These are phyloP conservation scores for Carallia brachiata DNA, from an alignment of 345 rosid species.

Conservation along the genomic window DNA sequence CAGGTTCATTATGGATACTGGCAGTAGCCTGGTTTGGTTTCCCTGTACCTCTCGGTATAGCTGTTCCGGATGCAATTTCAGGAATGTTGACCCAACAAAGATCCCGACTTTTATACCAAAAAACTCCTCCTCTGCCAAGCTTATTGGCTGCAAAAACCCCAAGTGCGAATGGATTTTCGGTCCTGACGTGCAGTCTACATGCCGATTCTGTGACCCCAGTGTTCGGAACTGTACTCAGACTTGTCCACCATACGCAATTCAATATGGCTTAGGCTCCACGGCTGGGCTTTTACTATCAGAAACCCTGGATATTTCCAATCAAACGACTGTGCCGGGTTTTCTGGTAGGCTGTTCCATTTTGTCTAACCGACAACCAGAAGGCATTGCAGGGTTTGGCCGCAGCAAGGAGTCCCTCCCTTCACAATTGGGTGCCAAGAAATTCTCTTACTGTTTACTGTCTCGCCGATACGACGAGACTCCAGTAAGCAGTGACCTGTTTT, in stretches of 20 bases:
- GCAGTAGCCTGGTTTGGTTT: conserved; percentile 87
- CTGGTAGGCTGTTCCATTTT: conserved; percentile 75
- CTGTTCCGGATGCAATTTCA: conserved; percentile 54
- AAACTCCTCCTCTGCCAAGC: conserved; percentile 49
- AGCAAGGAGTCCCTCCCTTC: conserved; percentile 64
- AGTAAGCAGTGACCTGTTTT: conserved; percentile 51
- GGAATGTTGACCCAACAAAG: conserved; percentile 35
- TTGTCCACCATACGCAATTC: conserved; percentile 72
- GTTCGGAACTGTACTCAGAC: conserved; percentile 49
- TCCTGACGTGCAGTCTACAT: conserved; percentile 37
- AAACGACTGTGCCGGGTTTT: conserved; percentile 40
- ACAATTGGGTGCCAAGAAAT: conserved; percentile 65
- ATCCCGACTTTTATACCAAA: conserved; percentile 53
- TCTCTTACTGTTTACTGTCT: conserved; percentile 74
- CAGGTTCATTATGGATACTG: conserved; percentile 72
- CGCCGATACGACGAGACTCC: conserved; percentile 62
- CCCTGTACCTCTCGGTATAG: conserved; percentile 77
- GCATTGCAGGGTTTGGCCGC: conserved; percentile 91
- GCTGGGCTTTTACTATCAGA: conserved; percentile 66
- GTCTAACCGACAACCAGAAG: conserved; percentile 81
- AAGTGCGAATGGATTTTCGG: conserved; percentile 63
- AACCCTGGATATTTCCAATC: conserved; percentile 44
- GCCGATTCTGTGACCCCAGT: conserved; percentile 41
- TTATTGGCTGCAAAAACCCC: conserved; percentile 64
- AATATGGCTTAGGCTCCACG: conserved; percentile 83